Percentiles rank a stretch among this genome's conserved stretches.
phyloP scores from a whole-genome alignment of 2,329 filamentous ascomycete species.

The Teratosphaeria viscida region DNA sequence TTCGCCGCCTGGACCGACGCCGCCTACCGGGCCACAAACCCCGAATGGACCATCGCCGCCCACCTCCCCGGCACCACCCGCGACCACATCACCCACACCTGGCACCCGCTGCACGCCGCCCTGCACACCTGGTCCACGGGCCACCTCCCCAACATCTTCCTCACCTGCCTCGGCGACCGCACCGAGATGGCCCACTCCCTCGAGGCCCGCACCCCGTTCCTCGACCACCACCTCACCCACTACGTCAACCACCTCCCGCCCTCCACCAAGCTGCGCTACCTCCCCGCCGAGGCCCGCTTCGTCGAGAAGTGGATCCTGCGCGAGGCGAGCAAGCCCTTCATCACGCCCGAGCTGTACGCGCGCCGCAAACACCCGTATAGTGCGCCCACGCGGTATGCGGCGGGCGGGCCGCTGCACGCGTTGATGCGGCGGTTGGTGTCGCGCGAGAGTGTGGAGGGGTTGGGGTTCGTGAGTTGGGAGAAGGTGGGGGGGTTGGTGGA shows the following conservation, averaged over 20 bases:
- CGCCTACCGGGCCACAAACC: constrained; percentile 20
- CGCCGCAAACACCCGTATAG: constrained; percentile 16
- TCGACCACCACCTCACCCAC: constrained; percentile 31
- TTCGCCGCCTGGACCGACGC: constrained; percentile 26
- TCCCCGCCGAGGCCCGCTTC: constrained; percentile 11
- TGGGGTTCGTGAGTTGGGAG: constrained; percentile 26
- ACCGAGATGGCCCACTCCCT: constrained; percentile 36
- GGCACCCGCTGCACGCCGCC: constrained; percentile 34
- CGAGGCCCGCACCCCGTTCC: constrained; percentile 32
- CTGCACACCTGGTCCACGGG: constrained; percentile 30
- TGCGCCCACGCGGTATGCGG: constrained; percentile 13
- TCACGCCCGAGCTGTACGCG: constrained; percentile 17
- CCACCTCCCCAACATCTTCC: constrained; percentile 29
- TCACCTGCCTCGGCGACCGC: constrained; percentile 35
- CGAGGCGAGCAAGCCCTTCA: constrained; percentile 16
- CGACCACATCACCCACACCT: constrained; percentile 12
- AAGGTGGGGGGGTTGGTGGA: constrained; percentile 27
- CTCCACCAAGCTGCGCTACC: constrained; percentile 4
- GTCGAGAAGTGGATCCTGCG: constrained; percentile 18
- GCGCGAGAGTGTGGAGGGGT: constrained; percentile 13
- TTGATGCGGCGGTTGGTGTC: constrained; percentile 12
- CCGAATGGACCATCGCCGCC: constrained; percentile 25
- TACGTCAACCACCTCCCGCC: constrained; percentile 31
- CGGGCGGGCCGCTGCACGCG: constrained; percentile 11
- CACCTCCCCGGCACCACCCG: constrained; percentile 17